These are phyloP conservation scores for Coemansia sp. DNA, from an alignment of 192 early-diverging fungal genomes.

Conservation along the genomic window DNA sequence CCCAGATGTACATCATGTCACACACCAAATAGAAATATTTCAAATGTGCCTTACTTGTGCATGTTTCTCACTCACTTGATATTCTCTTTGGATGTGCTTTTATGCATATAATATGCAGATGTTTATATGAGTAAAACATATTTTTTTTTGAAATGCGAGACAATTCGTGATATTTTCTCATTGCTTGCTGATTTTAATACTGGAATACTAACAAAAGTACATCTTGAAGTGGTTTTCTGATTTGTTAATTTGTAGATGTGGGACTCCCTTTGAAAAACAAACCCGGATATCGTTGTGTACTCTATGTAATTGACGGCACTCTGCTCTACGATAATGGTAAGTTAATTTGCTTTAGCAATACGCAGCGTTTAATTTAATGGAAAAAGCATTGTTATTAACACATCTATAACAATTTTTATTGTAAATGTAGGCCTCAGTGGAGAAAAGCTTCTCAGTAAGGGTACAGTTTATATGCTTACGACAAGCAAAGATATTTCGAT, in stretches of 20 bases:
- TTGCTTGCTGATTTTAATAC: neutral
- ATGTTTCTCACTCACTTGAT: neutral
- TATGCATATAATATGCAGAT: neutral
- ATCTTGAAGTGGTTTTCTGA: neutral
- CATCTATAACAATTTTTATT: neutral
- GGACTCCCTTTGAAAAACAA: conserved; percentile 42
- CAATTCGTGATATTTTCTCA: neutral
- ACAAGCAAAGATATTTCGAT: conserved; percentile 22
- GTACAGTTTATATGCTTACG: conserved; percentile 40
- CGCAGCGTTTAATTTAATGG: neutral
- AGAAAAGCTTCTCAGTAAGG: conserved; percentile 47
- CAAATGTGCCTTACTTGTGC: neutral
- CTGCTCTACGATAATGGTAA: conserved; percentile 48
- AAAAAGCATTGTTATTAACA: neutral
- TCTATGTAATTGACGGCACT: conserved; percentile 48
- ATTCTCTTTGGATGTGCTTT: neutral
- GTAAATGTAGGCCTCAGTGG: conserved; percentile 22
- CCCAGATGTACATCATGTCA: conserved; percentile 10
- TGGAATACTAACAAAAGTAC: neutral
- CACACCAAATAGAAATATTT: neutral
- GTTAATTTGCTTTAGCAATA: neutral
- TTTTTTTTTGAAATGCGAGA: neutral
- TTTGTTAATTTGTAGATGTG: conserved; percentile 41
- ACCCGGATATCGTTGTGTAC: conserved; percentile 44
- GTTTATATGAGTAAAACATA: neutral